phyloP scores from a whole-genome alignment of 1,284 basidiomycete species.

The Bjerkandera adusta region DNA sequence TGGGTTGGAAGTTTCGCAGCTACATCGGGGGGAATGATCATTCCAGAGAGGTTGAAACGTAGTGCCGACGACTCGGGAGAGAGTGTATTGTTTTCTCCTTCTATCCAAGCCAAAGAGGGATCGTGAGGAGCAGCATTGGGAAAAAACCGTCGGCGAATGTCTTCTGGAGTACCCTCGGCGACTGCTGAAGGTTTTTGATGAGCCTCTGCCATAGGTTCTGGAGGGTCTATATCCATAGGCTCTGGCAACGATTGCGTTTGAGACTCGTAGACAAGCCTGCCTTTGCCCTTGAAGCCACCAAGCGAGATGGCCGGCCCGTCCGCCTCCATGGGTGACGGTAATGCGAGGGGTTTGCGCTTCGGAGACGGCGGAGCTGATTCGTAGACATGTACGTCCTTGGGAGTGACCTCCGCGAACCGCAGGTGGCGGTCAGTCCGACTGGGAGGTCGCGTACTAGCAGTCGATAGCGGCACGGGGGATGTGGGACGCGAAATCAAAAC shows the following conservation, averaged over 20 bases:
- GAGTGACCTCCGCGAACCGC: constrained; percentile 53
- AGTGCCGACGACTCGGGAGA: constrained; percentile 30
- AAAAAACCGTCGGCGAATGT: constrained; percentile 84
- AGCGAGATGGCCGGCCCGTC: constrained; percentile 50
- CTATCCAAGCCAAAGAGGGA: constrained; percentile 78
- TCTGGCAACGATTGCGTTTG: not conserved
- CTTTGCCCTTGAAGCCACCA: constrained; percentile 42
- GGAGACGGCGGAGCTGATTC: constrained; percentile 78
- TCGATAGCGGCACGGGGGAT: constrained; percentile 28
- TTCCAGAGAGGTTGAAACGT: constrained; percentile 78
- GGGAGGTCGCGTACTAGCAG: constrained; percentile 38
- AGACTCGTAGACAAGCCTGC: no score
- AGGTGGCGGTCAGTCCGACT: constrained; percentile 41
- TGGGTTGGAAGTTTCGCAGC: constrained; percentile 68
- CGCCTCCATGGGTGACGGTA: constrained; percentile 47
- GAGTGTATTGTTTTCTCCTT: constrained; percentile 25
- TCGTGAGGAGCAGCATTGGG: constrained; percentile 68
- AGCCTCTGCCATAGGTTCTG: no score
- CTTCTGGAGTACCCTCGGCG: constrained; percentile 77
- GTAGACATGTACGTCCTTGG: constrained; percentile 67
- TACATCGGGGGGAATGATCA: constrained; percentile 51
- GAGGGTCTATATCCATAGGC: constrained; percentile 3
- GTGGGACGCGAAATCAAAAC: constrained; percentile 23
- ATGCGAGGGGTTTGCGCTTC: constrained; percentile 41
- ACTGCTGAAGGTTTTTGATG: constrained; percentile 34